These are phyloP conservation scores for Helicocarpus griseus DNA, from an alignment of 2,329 filamentous ascomycete species.

Conservation along the genomic window DNA sequence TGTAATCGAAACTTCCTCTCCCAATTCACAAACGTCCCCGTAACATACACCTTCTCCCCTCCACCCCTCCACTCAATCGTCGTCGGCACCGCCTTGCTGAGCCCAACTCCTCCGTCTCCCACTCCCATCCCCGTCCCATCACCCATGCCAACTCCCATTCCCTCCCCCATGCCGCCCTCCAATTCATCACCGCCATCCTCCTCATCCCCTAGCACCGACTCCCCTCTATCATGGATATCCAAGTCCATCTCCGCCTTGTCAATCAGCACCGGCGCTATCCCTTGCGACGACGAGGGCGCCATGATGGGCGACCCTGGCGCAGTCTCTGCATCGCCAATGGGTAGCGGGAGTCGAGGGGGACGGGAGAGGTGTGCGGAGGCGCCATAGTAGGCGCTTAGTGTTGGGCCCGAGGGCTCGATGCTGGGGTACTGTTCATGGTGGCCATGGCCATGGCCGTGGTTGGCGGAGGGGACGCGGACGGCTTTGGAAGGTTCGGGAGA, in stretches of 20 bases:
- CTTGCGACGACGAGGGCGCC: constrained; percentile 46
- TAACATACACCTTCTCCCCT: constrained; percentile 89
- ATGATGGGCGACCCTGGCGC: constrained; percentile 86
- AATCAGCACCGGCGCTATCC: constrained; percentile 27
- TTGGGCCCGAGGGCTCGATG: constrained; percentile 34
- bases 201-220: constrained; percentile 44
- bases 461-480: constrained; percentile 26
- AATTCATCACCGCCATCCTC: constrained; percentile 47
- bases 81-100: constrained; percentile 70
- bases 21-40: constrained; percentile 96
- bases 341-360: constrained; percentile 82
- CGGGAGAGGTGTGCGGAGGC: constrained; percentile 34
- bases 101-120: constrained; percentile 50
- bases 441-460: neutral
- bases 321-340: constrained; percentile 84
- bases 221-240: constrained; percentile 18
- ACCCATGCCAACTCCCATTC: constrained; percentile 49
- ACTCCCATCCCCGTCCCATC: constrained; percentile 44
- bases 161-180: neutral
- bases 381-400: constrained; percentile 39
- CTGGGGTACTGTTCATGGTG: constrained; percentile 13
- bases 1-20: constrained; percentile 85
- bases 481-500: constrained; percentile 28
- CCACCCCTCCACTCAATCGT: constrained; percentile 73
- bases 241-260: constrained; percentile 28